Base-by-base conservation (phyloP, 1,284 basidiomycete species). In the Sporisorium sorghi region DNA sequence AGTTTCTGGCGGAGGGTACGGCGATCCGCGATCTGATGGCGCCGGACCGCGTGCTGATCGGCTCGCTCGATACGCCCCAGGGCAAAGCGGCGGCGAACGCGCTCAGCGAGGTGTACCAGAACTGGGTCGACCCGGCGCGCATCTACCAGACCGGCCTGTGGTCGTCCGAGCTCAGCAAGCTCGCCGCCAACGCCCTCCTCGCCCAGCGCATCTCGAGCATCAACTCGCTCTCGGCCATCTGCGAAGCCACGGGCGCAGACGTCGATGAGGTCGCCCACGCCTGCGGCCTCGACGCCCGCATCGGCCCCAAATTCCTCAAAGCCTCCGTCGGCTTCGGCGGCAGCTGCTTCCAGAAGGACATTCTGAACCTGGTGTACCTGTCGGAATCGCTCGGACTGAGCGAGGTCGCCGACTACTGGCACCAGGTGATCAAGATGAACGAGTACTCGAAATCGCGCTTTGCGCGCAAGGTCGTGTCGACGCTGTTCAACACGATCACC, bases 171-270 rank as follows among this genome's bases (percentile, higher is more conserved):
- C 90, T 99, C 43, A 93, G 93, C 80, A 99, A 99, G 88, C 91
- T 99, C 76, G 96, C 97, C 8, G 97, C 97, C 71, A 99, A 99
- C 86, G 96, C 96, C 51, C 93, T 99, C 91, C 91, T 99, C 64
- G 97, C 96, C 10, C 86, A 87, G 86, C 92, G 97, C 74, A 99
- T 99, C 86, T 98, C 96, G 10, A 97, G 94, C 59, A 89, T 99
- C 88, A 99, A 99, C 85, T 94, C 96, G 14, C 91, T 99, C 43
- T 96, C 94, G 24, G 97, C 97, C 56, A 97, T 99, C 85, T 99
- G 97, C 86, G 97, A 99, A 86, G 94, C 94, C n/a, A 99, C 97
- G 7, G 97, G 96, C 53, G 97, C 97, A 62, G 96, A 96, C 88
- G 94, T 99, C 64, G 94, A 97, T 86, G 97, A 99, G 87, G 96